These are phyloP conservation scores for Geosiphon pyriformis DNA, from an alignment of 192 early-diverging fungal genomes.

Conservation along the genomic window DNA sequence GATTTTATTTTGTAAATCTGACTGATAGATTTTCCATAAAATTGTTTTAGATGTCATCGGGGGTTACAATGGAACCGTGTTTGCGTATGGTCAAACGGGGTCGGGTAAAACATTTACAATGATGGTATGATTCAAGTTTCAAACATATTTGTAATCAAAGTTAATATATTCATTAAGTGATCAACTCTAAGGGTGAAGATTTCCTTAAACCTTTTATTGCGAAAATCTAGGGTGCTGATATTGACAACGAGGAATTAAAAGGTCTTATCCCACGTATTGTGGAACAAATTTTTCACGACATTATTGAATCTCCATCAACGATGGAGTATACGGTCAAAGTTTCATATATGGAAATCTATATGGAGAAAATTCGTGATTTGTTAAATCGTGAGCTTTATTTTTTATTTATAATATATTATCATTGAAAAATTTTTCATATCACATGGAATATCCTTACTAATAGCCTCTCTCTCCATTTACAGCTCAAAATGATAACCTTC, in stretches of 20 bases:
- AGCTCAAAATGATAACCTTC: conserved; percentile 85
- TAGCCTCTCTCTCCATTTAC: too few species aligned
- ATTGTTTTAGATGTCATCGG: conserved; percentile 91
- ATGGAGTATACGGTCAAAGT: conserved; percentile 98
- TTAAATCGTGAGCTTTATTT: conserved; percentile 64
- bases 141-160: too few species aligned
- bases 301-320: conserved; percentile 83
- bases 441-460: too few species aligned
- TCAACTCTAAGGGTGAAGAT: too few species aligned
- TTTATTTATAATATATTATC: neutral
- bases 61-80: conserved; percentile 99
- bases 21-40: too few species aligned
- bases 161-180: too few species aligned
- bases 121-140: conserved; percentile 72
- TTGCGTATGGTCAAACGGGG: conserved; percentile 99
- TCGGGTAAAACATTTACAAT: conserved; percentile 96
- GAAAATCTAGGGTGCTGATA: conserved; percentile 80
- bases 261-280: conserved; percentile 98
- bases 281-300: conserved; percentile 89
- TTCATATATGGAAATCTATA: conserved; percentile 99
- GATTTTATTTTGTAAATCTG: too few species aligned
- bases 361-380: conserved; percentile 98
- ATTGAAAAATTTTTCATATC: neutral
- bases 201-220: too few species aligned
- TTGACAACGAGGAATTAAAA: conserved; percentile 83